Base-by-base conservation (phyloP, 768 basidiomycete species). In the Trametes cubensis region DNA sequence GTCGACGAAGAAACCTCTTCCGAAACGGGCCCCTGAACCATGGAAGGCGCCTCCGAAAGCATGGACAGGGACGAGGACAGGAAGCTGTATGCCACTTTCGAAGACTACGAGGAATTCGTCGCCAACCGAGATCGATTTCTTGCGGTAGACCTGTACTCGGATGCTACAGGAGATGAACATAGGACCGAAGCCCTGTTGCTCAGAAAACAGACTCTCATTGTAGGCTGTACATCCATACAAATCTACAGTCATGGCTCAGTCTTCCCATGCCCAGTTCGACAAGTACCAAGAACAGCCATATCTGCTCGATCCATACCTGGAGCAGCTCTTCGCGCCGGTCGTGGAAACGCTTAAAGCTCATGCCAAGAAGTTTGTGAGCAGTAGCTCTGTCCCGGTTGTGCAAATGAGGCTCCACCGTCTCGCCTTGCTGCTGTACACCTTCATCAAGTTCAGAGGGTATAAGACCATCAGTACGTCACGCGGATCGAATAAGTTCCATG, bases 211-310 rank as follows among this genome's bases (percentile, higher is more conserved):
- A 70, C 65, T 13, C 56, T 74, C 44, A 85, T 85, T 58, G 88
- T 89, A 72, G 69, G 85, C 40, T 2, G 8, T 8, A 20, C 21
- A 8, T 30, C 46, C 26, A 23, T 49, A n/a, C n/a, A n/a, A n/a
- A n/a, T n/a, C n/a, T n/a, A n/a, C n/a, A n/a, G n/a, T n/a, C n/a
- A n/a, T 42, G 25, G 25, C 34, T 42, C 21, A 38, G 30, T 1
- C 6, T 14, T 5, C 26, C 0, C 23, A 11, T 44, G 15, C 61
- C 20, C 53, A 64, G 96, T 82, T 98, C 28, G 84, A 85, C 71
- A 85, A 88, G 71, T 98, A 96, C 70, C 95, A 96, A 72, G 95
- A 98, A 63, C 93, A 96, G 67, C 81, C 95, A 2, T 92, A 94
- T 73, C 83, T 99, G 3, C 80, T 98, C 14, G 97, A 99, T 73